Percentiles rank a stretch among this genome's conserved stretches.
Evolutionary conservation across 768 basidiomycete genomes (phyloP).

Genomic region (Mycena haematopus): DNA sequence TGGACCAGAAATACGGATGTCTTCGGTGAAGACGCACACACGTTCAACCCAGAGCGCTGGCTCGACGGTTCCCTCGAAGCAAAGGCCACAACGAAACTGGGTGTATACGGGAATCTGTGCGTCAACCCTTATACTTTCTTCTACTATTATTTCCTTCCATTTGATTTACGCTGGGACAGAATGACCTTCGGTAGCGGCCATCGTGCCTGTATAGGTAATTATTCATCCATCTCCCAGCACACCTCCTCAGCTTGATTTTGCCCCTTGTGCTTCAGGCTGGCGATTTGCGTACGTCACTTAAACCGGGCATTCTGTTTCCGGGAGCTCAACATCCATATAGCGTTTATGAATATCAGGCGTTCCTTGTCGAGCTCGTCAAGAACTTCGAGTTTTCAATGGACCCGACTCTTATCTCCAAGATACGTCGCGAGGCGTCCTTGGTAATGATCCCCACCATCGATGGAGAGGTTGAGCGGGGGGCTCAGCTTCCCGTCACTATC

Average conservation of each 20-base stretch:
- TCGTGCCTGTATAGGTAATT: conserved; percentile 46
- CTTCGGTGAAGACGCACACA: conserved; percentile 62
- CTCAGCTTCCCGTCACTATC: conserved; percentile 18
- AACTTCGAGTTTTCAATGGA: conserved; percentile 52
- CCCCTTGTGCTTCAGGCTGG: conserved; percentile 41
- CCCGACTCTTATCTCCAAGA: conserved; percentile 43
- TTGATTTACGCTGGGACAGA: conserved; percentile 31
- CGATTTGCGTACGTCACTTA: conserved; percentile 44
- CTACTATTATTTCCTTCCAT: not conserved
- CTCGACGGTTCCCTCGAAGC: conserved; percentile 39
- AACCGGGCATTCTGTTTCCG: not conserved
- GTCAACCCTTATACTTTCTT: no score
- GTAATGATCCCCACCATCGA: conserved; percentile 56
- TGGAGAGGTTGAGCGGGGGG: conserved; percentile 35
- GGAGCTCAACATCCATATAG: conserved; percentile 1
- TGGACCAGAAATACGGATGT: conserved; percentile 49
- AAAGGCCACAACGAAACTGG: conserved; percentile 45
- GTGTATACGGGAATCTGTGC: conserved; percentile 57
- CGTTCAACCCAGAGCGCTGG: conserved; percentile 67
- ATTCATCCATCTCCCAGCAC: not conserved
- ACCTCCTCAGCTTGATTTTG: not conserved
- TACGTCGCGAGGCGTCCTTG: conserved; percentile 54
- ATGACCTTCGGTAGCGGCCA: conserved; percentile 57
- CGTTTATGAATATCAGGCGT: conserved; percentile 60
- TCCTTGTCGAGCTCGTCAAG: conserved; percentile 63